Evolutionary conservation across 2,329 filamentous ascomycete species (phyloP), one percentile per base, ranked within the genome.

Genomic region (Trichothecium roseum): DNA sequence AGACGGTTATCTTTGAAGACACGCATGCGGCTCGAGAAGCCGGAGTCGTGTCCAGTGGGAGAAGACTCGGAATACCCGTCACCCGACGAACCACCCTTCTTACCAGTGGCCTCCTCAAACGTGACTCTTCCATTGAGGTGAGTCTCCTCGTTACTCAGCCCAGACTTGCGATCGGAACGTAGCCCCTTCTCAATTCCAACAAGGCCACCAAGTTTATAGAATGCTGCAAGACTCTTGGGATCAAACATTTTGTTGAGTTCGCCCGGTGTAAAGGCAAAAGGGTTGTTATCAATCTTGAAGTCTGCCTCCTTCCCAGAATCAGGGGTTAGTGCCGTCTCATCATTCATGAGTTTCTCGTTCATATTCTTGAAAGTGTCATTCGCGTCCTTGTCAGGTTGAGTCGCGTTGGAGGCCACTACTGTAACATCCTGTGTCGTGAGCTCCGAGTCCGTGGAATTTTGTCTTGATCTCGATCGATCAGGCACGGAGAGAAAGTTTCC

Each of bases 161-260:
- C 88, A 26, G 80, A 68, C 34, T 69, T 72, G 20, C 84, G 66
- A 53, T 91, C 76, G 6, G 78, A 78, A 33, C 83, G 69, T 20
- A 95, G 62, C 8, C 87, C 88, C 50, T 77, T 82, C 56, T 89
- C 86, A 33, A 95, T 57, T 1, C 88, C 88, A 14, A 59, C 60
- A 13, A 94, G 57, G 17, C 88, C 88, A 33, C 88, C 87, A 5
- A 95, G 55, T 12, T 79, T 79, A 50, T 81, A 83, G 46, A 89
- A 94, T 1, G 87, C 87, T 10, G 80, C 67, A 39, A 94, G 60
- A 41, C 78, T 93, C 63, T 94, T 94, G 4, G 88, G 88, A 52
- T 93, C 91, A 42, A 89, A 76, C 62, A 94, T 72, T 57, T 94
- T 94, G 48, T 78, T 81, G 42, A 95, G 67, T 51, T 93, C 80